Percentiles rank a stretch among this genome's conserved stretches.
phyloP scores from a whole-genome alignment of 805 yeast species.

The Alloascoidea africana region DNA sequence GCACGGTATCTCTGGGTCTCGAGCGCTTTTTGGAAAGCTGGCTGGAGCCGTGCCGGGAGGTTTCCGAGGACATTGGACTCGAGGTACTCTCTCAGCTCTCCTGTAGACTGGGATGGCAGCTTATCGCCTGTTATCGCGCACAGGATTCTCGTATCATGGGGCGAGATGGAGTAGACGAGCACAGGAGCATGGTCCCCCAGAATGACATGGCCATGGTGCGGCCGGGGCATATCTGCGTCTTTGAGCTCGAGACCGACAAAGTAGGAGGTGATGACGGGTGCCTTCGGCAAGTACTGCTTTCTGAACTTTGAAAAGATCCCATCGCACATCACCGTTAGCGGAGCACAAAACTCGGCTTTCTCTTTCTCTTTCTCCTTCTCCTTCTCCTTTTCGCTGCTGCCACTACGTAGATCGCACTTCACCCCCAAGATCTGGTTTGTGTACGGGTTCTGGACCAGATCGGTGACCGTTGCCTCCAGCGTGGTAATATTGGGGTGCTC shows the following conservation, averaged over 20 bases:
- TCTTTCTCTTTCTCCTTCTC: conserved; percentile 13
- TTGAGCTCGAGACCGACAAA: conserved; percentile 73
- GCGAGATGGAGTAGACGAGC: conserved; percentile 73
- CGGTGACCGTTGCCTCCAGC: conserved; percentile 72
- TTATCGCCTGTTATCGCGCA: conserved; percentile 71
- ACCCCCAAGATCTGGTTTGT: conserved; percentile 61
- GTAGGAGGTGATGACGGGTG: conserved; percentile 63
- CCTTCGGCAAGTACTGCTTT: conserved; percentile 46
- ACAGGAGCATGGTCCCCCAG: conserved; percentile 81
- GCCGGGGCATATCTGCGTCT: conserved; percentile 62
- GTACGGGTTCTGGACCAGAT: conserved; percentile 36
- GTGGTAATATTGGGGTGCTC: conserved; percentile 56
- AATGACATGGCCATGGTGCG: conserved; percentile 78
- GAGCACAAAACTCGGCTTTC: conserved; percentile 33
- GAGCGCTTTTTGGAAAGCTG: conserved; percentile 57
- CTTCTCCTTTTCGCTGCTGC: no score
- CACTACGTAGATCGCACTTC: no score
- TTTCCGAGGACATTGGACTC: conserved; percentile 44
- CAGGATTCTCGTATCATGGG: conserved; percentile 70
- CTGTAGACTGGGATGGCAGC: conserved; percentile 48
- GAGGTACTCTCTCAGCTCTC: conserved; percentile 49
- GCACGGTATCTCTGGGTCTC: conserved; percentile 44
- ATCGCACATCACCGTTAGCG: conserved; percentile 69
- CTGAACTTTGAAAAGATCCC: conserved; percentile 92
- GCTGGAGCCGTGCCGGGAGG: conserved; percentile 48